Conservation (phyloP, 495 filamentous ascomycete species). For the Aspergillus panamensis region DNA sequence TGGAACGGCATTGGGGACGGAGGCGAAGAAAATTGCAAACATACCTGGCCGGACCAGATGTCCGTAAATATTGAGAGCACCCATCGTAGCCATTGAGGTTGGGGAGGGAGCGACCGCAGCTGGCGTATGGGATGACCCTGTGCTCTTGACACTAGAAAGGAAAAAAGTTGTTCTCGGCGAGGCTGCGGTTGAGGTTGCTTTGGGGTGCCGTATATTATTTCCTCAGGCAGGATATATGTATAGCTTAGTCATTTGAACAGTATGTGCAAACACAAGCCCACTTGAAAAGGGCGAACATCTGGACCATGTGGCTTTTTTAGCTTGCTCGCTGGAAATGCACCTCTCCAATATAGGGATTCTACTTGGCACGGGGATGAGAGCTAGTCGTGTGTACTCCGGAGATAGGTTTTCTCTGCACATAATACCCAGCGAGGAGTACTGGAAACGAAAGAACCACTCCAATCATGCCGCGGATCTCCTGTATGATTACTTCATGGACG, state of each 20-base stretch:
- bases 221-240: neutral
- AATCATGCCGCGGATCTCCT: neutral
- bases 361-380: no score
- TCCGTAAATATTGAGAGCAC: conserved; percentile 36
- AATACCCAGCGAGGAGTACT: no score
- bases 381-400: no score
- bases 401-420: no score
- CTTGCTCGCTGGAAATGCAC: no score
- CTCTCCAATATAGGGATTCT: no score
- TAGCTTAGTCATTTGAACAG: no score
- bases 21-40: conserved; percentile 2
- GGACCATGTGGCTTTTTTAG: no score
- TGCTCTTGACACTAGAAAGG: conserved; percentile 9
- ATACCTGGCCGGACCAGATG: conserved; percentile 42
- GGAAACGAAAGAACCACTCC: neutral
- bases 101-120: conserved; percentile 8
- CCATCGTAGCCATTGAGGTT: conserved; percentile 39
- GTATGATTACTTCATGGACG: conserved; percentile 19
- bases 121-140: neutral
- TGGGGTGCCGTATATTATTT: neutral
- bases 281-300: no score
- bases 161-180: conserved; percentile 15
- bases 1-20: neutral
- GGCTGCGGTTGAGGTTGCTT: neutral
- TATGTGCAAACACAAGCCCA: no score